Base-by-base conservation (phyloP, 805 yeast species). In the Starmerella bacillaris region DNA sequence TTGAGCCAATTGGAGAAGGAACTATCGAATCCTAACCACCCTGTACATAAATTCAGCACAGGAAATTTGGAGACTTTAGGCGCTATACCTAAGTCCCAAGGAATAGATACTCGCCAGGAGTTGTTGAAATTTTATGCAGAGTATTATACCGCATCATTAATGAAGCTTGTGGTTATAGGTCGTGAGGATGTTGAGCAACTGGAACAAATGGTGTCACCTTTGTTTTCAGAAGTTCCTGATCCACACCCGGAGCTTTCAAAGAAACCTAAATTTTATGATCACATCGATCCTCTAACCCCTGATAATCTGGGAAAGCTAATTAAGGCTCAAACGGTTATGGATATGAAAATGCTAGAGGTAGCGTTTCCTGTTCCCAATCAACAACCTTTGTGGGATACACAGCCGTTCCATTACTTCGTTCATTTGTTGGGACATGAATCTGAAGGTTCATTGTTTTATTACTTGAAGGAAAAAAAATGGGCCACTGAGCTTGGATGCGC, bases 351-450 rank as follows among this genome's bases (percentile, higher is more conserved):
- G 40, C 52, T 89, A 30, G 76, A 72, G 42, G 39, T 89, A 11
- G 54, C 68, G 2, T 89, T 89, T 55, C 61, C 67, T 34, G 68
- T 78, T 9, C 94, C 94, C 2, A 83, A 78, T 49, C 74, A 74
- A 44, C 67, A 68, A 34, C 67, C 66, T 18, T 54, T 59, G 34
- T 78, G 84, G 78, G 66, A 67, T 36, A 64, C 67, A 18, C 71
- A 71, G 45, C 92, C 95, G 0, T 64, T 69, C 5, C 69, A 65
- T 37, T 78, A 82, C 55, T 67, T 61, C 44, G 70, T 84, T 16
- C 95, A 89, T 54, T 61, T 89, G 35, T 59, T 86, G 32, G 96
- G 96, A 27, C 96, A 86, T 55, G 98, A 86, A 58, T 78, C 89
- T 32, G 65, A 74, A 33, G 96, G 96, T 2, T 82, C 94, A 2